Evolutionary conservation across 805 yeast species (phyloP).

Genomic region (Ogataea naganishii): DNA sequence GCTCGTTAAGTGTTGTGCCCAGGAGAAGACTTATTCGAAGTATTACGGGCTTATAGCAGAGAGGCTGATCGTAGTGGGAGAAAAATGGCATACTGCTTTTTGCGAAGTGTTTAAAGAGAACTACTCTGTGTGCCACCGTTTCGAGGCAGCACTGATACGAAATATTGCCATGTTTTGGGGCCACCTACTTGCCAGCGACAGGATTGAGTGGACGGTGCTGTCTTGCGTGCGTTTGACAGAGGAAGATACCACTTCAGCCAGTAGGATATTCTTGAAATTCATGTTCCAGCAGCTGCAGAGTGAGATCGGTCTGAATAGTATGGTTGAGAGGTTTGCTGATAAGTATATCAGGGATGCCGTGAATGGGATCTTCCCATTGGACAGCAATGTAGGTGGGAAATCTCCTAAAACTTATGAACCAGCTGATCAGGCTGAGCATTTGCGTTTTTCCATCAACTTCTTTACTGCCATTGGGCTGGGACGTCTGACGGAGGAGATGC

Average conservation of each 20-base stretch:
- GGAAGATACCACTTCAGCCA: slow-evolving; percentile 66
- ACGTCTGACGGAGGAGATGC: slow-evolving; percentile 71
- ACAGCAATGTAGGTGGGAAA: slow-evolving; percentile 20
- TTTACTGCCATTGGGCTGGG: slow-evolving; percentile 93
- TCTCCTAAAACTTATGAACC: too few relatives aligned
- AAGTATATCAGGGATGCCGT: slow-evolving; percentile 40
- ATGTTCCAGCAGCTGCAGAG: slow-evolving; percentile 71
- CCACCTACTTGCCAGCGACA: slow-evolving; percentile 65
- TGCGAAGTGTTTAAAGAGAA: slow-evolving; percentile 41
- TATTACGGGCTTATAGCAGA: slow-evolving; percentile 74
- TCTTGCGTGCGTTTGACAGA: slow-evolving; percentile 54
- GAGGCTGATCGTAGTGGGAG: slow-evolving; percentile 42
- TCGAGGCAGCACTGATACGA: slow-evolving; percentile 65
- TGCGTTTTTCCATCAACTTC: slow-evolving; percentile 77
- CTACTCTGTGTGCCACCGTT: slow-evolving; percentile 53
- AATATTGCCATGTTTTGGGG: slow-evolving; percentile 85
- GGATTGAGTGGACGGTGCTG: slow-evolving; percentile 55
- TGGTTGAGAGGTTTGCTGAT: slow-evolving; percentile 44
- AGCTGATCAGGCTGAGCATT: slow-evolving; percentile 34
- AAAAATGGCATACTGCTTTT: slow-evolving; percentile 52
- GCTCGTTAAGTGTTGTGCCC: slow-evolving; percentile 72
- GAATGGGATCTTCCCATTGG: slow-evolving; percentile 65
- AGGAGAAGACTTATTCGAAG: slow-evolving; percentile 81
- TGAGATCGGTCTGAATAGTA: slow-evolving; percentile 54
- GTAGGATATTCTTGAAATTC: slow-evolving; percentile 74